A percentile compares a stretch with the other conserved stretches of the same genome.
Conservation (phyloP, 768 basidiomycete genomes). For the Ephemerocybe angulata region DNA sequence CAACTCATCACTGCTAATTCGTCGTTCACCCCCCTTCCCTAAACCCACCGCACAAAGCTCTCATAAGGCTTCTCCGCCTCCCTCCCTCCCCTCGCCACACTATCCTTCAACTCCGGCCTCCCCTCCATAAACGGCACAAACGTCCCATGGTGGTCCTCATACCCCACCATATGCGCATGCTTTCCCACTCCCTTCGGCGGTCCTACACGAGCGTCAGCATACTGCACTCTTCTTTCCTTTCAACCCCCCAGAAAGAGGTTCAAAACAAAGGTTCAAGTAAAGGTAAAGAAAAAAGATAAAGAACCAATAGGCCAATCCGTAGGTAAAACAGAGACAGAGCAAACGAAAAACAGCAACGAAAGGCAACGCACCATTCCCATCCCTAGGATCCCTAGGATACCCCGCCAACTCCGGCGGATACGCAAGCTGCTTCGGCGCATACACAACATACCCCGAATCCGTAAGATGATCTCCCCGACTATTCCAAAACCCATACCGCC, state of each 20-base stretch:
- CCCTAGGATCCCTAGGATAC: constrained; percentile 45
- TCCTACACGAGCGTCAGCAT: too few species aligned
- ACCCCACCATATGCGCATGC: constrained; percentile 39
- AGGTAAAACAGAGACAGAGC: neutral
- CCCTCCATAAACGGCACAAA: constrained; percentile 36
- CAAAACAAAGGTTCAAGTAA: too few species aligned
- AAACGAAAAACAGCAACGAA: neutral
- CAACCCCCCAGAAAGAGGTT: too few species aligned
- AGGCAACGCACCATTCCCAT: neutral
- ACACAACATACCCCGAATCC: constrained; percentile 53
- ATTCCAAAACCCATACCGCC: too few species aligned
- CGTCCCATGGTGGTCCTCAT: constrained; percentile 48
- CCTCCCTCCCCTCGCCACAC: constrained; percentile 54
- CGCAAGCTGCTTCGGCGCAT: constrained; percentile 52
- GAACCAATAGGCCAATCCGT: neutral
- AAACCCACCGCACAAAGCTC: constrained; percentile 32
- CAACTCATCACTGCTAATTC: too few species aligned
- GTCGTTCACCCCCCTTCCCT: neutral
- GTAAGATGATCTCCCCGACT: constrained; percentile 71
- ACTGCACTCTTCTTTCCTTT: neutral
- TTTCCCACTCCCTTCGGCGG: neutral
- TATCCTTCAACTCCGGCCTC: constrained; percentile 60
- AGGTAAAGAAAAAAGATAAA: too few species aligned
- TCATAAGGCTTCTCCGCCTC: constrained; percentile 56
- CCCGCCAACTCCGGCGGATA: constrained; percentile 58